These are phyloP conservation scores for Emericellopsis atlantica DNA, from an alignment of 2,329 filamentous ascomycete species.

Conservation along the genomic window DNA sequence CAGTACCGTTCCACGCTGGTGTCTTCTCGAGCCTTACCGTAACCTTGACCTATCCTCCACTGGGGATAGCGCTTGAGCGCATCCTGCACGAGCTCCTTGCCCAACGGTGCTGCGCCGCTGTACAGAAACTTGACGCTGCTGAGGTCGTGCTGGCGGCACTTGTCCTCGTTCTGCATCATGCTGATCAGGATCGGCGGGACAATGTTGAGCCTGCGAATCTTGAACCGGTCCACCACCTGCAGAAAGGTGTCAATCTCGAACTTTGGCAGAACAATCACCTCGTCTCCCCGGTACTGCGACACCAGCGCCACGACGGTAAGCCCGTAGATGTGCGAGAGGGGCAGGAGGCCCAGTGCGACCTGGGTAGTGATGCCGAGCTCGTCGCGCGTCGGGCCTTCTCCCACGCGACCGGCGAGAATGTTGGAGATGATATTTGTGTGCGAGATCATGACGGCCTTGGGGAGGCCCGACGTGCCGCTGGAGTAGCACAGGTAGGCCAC, in stretches of 20 bases:
- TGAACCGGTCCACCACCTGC: conserved; percentile 51
- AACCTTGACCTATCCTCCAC: conserved; percentile 59
- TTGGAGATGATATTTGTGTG: conserved; percentile 72
- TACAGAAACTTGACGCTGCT: conserved; percentile 53
- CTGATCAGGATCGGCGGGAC: conserved; percentile 71
- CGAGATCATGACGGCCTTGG: conserved; percentile 79
- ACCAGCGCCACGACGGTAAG: conserved; percentile 58
- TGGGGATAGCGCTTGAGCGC: conserved; percentile 47
- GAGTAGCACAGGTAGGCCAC: conserved; percentile 71
- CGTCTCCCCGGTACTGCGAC: conserved; percentile 58
- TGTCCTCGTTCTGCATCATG: conserved; percentile 49
- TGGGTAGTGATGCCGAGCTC: conserved; percentile 29
- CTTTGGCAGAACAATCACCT: conserved; percentile 58
- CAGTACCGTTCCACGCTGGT: conserved; percentile 31
- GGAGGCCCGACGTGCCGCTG: conserved; percentile 66
- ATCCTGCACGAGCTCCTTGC: conserved; percentile 53
- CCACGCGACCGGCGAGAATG: conserved; percentile 46
- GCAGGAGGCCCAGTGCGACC: conserved; percentile 54
- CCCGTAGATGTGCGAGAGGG: conserved; percentile 73
- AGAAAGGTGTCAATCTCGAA: conserved; percentile 62
- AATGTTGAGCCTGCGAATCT: conserved; percentile 54
- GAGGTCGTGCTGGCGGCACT: conserved; percentile 54
- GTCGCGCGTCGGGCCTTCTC: conserved; percentile 23
- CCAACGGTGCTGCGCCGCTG: conserved; percentile 65
- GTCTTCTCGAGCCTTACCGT: conserved; percentile 50